phyloP scores from a whole-genome alignment of 306 rosid genomes.

The Prunus mira region DNA sequence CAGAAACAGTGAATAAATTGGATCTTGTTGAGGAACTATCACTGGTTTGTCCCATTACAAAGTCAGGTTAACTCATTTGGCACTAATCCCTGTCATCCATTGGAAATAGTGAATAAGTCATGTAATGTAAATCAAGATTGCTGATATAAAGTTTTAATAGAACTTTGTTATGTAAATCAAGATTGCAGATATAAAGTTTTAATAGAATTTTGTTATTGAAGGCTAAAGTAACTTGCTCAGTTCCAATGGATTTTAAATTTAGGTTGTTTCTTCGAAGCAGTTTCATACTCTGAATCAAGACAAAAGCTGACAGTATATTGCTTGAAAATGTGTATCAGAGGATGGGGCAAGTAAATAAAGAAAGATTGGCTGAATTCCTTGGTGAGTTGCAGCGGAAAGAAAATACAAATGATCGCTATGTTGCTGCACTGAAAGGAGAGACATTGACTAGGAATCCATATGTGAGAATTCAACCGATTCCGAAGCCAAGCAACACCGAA shows the following conservation, averaged over 20 bases:
- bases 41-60: not conserved
- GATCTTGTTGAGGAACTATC: not conserved
- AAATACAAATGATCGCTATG: conserved; percentile 84
- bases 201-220: not conserved
- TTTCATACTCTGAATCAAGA: not conserved
- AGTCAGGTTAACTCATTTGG: not conserved
- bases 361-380: conserved; percentile 75
- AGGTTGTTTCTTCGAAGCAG: not conserved
- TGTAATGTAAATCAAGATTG: not conserved
- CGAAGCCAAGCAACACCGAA: conserved; percentile 30
- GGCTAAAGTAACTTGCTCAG: not conserved
- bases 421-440: conserved; percentile 82
- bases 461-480: conserved; percentile 78
- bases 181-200: not conserved
- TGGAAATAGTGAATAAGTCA: not conserved
- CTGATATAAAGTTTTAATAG: not conserved
- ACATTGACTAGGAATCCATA: conserved; percentile 83
- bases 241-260: not conserved
- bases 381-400: conserved; percentile 87
- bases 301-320: not conserved
- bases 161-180: not conserved
- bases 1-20: not conserved
- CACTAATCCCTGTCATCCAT: not conserved
- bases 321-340: conserved; percentile 40
- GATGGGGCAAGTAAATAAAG: conserved; percentile 82